phyloP scores from a whole-genome alignment of 2,329 filamentous ascomycete genomes.

The Chaetomiaceae sp. region DNA sequence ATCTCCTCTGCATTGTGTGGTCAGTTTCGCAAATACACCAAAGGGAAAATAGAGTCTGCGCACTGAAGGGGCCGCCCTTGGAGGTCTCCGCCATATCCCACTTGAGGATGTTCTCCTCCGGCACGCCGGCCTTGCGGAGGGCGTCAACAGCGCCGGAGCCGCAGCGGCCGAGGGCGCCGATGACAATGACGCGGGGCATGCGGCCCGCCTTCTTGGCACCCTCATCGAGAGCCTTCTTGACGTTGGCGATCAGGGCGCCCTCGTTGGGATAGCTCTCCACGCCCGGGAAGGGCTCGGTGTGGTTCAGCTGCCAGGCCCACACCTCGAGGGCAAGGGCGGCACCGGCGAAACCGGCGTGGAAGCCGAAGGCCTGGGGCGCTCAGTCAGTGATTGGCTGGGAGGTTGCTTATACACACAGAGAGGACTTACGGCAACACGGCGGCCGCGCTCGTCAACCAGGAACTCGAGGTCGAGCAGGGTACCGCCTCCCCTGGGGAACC shows the following conservation, averaged over 20 bases:
- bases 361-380: conserved; percentile 53
- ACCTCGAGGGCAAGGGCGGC: conserved; percentile 70
- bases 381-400: background rate
- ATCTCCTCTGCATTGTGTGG: conserved; percentile 55
- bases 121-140: conserved; percentile 68
- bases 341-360: conserved; percentile 71
- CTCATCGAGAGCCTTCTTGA: conserved; percentile 64
- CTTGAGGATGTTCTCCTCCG: conserved; percentile 59
- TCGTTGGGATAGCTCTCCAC: conserved; percentile 70
- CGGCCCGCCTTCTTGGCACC: conserved; percentile 61
- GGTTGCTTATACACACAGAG: background rate
- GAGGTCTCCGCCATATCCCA: conserved; percentile 78
- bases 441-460: conserved; percentile 62
- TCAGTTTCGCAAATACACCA: conserved; percentile 5
- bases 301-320: conserved; percentile 76
- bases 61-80: conserved; percentile 65
- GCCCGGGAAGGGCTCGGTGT: conserved; percentile 55
- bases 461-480: conserved; percentile 85
- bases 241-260: conserved; percentile 63
- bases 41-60: background rate
- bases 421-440: conserved; percentile 53
- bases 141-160: conserved; percentile 80
- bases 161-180: conserved; percentile 79
- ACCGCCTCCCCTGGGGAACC: conserved; percentile 72
- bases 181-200: conserved; percentile 71